These are phyloP conservation scores for Sugiyamaella xylanicola DNA, from an alignment of 1,139 yeast species.

Conservation along the genomic window DNA sequence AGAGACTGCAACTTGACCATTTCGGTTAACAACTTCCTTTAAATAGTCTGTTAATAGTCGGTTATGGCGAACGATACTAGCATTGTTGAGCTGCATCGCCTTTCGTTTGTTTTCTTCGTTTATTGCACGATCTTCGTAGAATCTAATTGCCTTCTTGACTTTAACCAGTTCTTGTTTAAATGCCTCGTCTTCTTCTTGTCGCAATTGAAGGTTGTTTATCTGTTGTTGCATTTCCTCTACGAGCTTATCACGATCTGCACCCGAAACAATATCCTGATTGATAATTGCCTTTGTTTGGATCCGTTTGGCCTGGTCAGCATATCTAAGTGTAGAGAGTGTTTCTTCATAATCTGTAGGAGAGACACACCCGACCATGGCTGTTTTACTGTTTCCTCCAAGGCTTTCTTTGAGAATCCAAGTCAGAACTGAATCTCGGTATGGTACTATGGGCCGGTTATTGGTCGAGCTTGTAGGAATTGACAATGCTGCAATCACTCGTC, in stretches of 20 bases:
- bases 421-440: conserved; percentile 71
- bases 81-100: conserved; percentile 42
- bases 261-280: conserved; percentile 49
- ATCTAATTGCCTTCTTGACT: conserved; percentile 43
- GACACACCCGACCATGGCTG: conserved; percentile 74
- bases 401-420: conserved; percentile 75
- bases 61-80: conserved; percentile 39
- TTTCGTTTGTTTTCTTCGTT: conserved; percentile 42
- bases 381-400: conserved; percentile 73
- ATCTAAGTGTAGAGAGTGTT: conserved; percentile 68
- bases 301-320: conserved; percentile 73
- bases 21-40: conserved; percentile 39
- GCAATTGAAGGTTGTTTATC: conserved; percentile 44
- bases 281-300: conserved; percentile 63
- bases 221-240: conserved; percentile 48
- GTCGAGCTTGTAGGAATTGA: conserved; percentile 45
- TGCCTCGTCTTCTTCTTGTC: conserved; percentile 35
- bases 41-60: conserved; percentile 40
- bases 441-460: conserved; percentile 48
- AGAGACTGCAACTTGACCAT: conserved; percentile 3
- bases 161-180: conserved; percentile 40
- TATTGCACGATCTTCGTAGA: conserved; percentile 49
- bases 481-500: conserved; percentile 68
- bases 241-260: conserved; percentile 43
- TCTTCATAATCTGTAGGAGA: conserved; percentile 79